Percentiles rank a stretch among this genome's conserved stretches.
Conservation (phyloP, 2,329 filamentous ascomycete species). For the Neoarthrinium moseri region DNA sequence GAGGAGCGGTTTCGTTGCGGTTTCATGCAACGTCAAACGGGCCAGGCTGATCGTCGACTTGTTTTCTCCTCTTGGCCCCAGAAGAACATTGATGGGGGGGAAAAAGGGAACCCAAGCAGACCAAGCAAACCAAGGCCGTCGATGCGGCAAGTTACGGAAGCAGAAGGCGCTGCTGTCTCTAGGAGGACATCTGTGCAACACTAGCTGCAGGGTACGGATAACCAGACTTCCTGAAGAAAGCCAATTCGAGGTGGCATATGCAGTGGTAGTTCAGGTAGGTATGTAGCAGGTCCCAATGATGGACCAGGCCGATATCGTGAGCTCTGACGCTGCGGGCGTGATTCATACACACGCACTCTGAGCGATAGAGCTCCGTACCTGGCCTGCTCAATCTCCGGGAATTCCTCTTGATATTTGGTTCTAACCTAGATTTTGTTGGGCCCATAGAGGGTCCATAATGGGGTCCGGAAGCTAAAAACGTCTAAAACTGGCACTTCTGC, state of each 20-base stretch:
- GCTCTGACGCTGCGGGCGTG: too few species aligned
- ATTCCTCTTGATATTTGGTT: conserved; percentile 5
- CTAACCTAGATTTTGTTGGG: conserved; percentile 7
- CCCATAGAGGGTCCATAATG: conserved; percentile 6
- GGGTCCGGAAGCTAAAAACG: conserved; percentile 6
- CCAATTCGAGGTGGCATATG: too few species aligned
- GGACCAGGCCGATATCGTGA: too few species aligned
- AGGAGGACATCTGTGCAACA: neutral
- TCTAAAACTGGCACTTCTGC: neutral
- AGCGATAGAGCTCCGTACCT: too few species aligned
- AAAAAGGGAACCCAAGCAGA: neutral
- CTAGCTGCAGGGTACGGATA: neutral
- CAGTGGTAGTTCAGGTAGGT: too few species aligned
- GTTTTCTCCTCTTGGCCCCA: neutral
- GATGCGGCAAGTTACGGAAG: neutral
- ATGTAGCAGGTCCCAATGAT: too few species aligned
- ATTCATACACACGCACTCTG: too few species aligned
- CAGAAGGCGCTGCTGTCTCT: neutral
- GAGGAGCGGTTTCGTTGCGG: conserved; percentile 5
- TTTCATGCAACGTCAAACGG: conserved; percentile 8
- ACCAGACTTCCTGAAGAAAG: too few species aligned
- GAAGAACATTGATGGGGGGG: neutral
- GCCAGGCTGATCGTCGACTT: conserved; percentile 2
- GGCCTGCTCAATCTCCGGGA: conserved; percentile 3
- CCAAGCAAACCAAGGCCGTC: neutral